A percentile compares a stretch with the other conserved stretches of the same genome.
phyloP scores from a whole-genome alignment of 2,329 filamentous ascomycete species.

The Colletotrichum aenigma region DNA sequence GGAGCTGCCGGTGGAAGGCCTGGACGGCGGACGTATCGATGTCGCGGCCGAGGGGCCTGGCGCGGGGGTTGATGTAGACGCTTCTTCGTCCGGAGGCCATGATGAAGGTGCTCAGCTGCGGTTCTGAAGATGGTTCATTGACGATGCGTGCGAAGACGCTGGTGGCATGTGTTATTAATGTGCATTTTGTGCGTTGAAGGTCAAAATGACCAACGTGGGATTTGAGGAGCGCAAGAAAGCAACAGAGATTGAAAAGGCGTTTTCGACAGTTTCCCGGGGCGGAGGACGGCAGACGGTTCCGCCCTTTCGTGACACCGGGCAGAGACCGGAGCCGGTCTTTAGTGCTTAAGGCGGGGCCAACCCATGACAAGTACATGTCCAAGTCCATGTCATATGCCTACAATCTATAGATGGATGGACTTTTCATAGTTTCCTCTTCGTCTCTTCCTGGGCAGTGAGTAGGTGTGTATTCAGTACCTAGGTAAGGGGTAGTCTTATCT shows the following conservation, averaged over 20 bases:
- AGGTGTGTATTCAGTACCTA: rapidly evolving
- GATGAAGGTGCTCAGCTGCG: neutral
- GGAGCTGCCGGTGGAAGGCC: slow-evolving; percentile 63
- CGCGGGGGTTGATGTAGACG: slow-evolving; percentile 28
- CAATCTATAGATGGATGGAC: neutral
- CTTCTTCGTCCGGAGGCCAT: slow-evolving; percentile 24
- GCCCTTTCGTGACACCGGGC: neutral
- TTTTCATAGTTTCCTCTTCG: neutral
- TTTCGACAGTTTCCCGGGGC: neutral
- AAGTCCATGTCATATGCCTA: neutral
- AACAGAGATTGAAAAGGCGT: neutral
- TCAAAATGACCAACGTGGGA: neutral
- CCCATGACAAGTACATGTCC: neutral
- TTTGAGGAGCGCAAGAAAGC: neutral
- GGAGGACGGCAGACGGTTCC: neutral
- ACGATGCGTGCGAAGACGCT: neutral
- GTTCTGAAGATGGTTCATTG: rapidly evolving
- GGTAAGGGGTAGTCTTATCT: neutral
- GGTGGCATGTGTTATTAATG: neutral
- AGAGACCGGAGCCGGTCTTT: neutral
- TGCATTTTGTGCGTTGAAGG: rapidly evolving
- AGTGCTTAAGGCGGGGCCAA: neutral
- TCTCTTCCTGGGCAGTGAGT: no score
- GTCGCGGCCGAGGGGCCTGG: slow-evolving; percentile 5
- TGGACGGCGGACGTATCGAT: slow-evolving; percentile 19